Percentiles rank a stretch among this genome's conserved stretches.
These are phyloP conservation scores for Aspergillus cristatus DNA, from an alignment of 495 filamentous ascomycete genomes.

Conservation along the genomic window DNA sequence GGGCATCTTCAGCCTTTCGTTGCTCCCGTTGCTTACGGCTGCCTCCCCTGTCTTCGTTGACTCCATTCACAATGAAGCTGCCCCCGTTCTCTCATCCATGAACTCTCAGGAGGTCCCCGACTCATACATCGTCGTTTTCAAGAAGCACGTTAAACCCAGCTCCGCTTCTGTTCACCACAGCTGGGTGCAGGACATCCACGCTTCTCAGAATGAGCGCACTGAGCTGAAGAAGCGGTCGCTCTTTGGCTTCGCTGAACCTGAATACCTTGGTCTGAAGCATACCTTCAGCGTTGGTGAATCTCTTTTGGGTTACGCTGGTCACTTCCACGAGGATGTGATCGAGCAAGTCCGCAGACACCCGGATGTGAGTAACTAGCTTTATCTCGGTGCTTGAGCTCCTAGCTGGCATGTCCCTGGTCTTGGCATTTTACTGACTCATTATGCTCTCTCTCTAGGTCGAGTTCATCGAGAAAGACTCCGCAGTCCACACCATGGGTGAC, in stretches of 20 bases:
- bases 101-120: conserved; percentile 72
- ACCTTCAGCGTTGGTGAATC: conserved; percentile 83
- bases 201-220: conserved; percentile 47
- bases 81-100: conserved; percentile 76
- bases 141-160: conserved; percentile 72
- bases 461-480: conserved; percentile 89
- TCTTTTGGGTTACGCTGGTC: conserved; percentile 85
- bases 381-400: background rate
- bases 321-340: conserved; percentile 89
- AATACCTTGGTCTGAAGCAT: conserved; percentile 84
- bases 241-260: conserved; percentile 57
- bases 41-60: conserved; percentile 70
- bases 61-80: conserved; percentile 76
- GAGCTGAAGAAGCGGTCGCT: conserved; percentile 89
- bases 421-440: background rate
- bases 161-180: conserved; percentile 67
- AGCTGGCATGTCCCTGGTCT: background rate
- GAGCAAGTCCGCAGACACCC: conserved; percentile 92
- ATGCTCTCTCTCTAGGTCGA: conserved; percentile 58
- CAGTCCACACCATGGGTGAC: conserved; percentile 68
- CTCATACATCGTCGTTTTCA: conserved; percentile 97
- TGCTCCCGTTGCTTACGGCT: conserved; percentile 57
- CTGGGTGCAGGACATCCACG: conserved; percentile 79
- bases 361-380: conserved; percentile 78
- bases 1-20: conserved; percentile 53